Base-by-base conservation (phyloP, 192 early-diverging fungal genomes). In the Phlyctochytrium bullatum region DNA sequence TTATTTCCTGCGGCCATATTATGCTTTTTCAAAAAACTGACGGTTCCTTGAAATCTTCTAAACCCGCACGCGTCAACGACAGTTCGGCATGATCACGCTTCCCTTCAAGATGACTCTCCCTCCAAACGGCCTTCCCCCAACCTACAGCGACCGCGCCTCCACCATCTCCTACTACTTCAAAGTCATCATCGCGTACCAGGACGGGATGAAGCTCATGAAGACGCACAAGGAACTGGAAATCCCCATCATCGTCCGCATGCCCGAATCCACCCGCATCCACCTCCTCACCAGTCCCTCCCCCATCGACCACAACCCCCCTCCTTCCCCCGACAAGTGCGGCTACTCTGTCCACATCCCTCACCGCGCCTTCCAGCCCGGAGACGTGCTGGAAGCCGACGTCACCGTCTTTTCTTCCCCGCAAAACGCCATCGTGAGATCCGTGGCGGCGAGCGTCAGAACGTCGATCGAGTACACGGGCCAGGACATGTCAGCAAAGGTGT, bases 191-290 rank as follows among this genome's bases (percentile, higher is more conserved):
- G 28, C 65, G 34, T 72, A 61, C 47, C 71, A 72, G 34, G 71
- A 72, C 20, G 54, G 62, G 28, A 57, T 72, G 64, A 72, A 72
- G 30, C 57, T 72, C 23, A 23, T 72, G 14, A 72, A 72, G 34
- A 53, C 64, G 12, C 25, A 17, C 31, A 23, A 17, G 28, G 71
- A 72, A 6, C 16, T 72, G 40, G 64, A 66, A 20, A 36, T 66
- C 30, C 71, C 71, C 14, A 58, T 72, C 27, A 61, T 16, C 2
- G 47, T 72, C 24, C 20, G 2, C 29, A 66, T 72, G 64, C 71
- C 71, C 23, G 64, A 66, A 27, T 20, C 36, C 24, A 62, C 71
- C 0, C 58, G 50, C 28, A 12, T 52, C 12, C 33, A 50, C 14
- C 35, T 72, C 12, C 59, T 72, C 20, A 10, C 52, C 30, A 31